Conservation (phyloP, 352 stramenopile genomes). For the Globisporangium yorkense region DNA sequence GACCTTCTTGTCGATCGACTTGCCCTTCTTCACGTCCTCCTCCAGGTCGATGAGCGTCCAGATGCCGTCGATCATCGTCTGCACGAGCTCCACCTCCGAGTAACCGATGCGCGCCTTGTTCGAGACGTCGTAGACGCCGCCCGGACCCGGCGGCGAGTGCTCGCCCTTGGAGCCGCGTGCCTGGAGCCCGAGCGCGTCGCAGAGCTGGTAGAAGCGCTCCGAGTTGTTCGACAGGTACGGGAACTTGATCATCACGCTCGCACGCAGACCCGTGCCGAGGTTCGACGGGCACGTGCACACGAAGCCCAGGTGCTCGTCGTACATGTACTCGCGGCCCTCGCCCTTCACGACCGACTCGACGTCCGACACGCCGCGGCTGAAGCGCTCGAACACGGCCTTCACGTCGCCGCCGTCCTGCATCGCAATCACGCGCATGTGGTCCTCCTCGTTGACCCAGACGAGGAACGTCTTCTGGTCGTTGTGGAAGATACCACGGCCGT, state of each 20-base stretch:
- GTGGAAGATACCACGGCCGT: conserved; percentile 91
- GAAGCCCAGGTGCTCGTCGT: conserved; percentile 88
- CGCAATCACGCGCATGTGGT: conserved; percentile 88
- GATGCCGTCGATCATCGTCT: conserved; percentile 94
- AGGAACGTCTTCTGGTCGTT: conserved; percentile 90
- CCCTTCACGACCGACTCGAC: conserved; percentile 75
- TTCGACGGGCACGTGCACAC: conserved; percentile 85
- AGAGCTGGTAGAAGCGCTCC: conserved; percentile 66
- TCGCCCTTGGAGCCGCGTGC: conserved; percentile 77
- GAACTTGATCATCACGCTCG: conserved; percentile 85
- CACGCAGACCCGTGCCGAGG: conserved; percentile 79
- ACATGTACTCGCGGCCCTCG: conserved; percentile 82
- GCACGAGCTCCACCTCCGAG: conserved; percentile 92
- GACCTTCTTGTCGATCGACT: conserved; percentile 61
- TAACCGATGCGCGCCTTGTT: conserved; percentile 93
- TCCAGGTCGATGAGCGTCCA: conserved; percentile 90
- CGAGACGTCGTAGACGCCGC: conserved; percentile 91
- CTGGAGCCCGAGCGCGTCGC: conserved; percentile 74
- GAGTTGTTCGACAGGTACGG: conserved; percentile 64
- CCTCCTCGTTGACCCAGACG: conserved; percentile 87
- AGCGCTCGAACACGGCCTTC: conserved; percentile 84
- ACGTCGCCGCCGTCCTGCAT: conserved; percentile 91
- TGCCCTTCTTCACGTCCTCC: conserved; percentile 84
- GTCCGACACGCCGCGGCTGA: conserved; percentile 73
- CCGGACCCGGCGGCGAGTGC: conserved; percentile 71